Conservation (phyloP, 208 protist species). For the Hexamita inflata region DNA sequence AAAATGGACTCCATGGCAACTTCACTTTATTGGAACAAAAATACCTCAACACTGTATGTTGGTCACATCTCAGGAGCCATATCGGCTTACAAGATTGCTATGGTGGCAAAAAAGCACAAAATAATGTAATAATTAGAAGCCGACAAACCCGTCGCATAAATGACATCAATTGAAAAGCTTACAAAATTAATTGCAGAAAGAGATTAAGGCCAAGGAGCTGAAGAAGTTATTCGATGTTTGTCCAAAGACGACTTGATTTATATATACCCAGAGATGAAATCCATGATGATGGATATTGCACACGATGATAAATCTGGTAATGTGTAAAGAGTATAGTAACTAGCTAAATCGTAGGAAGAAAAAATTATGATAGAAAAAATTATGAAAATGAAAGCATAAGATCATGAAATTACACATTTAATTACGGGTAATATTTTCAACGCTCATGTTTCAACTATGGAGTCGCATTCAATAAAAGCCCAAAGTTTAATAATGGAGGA, state of each 20-base stretch:
- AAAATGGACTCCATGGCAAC: background rate
- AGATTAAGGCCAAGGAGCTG: no score
- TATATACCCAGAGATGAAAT: conserved; percentile 14
- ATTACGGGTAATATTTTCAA: conserved; percentile 19
- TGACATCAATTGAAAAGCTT: no score
- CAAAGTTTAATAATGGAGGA: background rate
- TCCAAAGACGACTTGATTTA: conserved; percentile 3
- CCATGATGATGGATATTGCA: background rate
- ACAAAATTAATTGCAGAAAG: no score
- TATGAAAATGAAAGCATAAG: background rate
- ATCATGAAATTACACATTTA: background rate
- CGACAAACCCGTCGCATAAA: no score
- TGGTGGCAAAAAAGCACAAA: no score
- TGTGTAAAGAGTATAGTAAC: background rate
- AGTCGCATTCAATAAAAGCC: background rate
- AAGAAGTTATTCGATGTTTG: no score
- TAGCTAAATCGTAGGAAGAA: no score
- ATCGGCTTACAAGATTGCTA: no score
- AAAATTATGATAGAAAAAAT: background rate
- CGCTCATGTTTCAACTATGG: background rate
- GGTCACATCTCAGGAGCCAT: conserved; percentile 13
- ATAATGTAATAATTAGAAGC: no score
- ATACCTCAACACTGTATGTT: background rate
- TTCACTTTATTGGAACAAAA: background rate
- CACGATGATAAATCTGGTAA: background rate